Conservation (phyloP, 768 basidiomycete species). For the Lanmaoa rubissima region DNA sequence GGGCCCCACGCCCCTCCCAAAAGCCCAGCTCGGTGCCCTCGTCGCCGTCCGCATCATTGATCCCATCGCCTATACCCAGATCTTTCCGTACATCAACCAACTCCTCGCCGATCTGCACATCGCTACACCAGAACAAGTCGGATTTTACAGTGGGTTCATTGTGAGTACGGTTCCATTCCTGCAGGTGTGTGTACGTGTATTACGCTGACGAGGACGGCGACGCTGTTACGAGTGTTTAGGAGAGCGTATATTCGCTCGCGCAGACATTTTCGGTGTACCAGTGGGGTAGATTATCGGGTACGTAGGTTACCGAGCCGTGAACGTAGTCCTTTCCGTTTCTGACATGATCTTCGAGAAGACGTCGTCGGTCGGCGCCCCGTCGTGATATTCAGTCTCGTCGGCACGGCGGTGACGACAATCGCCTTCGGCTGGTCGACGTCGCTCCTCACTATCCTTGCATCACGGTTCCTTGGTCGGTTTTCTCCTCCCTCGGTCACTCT, state of each 20-base stretch:
- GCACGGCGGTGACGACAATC: slow-evolving; percentile 3
- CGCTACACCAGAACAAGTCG: slow-evolving; percentile 4
- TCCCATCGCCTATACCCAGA: slow-evolving; percentile 2
- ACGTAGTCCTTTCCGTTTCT: background rate
- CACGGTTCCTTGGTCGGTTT: slow-evolving; percentile 4
- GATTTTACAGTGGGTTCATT: slow-evolving; percentile 7
- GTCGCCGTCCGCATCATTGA: background rate
- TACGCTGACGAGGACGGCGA: background rate
- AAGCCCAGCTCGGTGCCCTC: slow-evolving; percentile 1
- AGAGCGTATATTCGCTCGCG: slow-evolving; percentile 2
- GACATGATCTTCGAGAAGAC: background rate
- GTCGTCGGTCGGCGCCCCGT: slow-evolving; percentile 3
- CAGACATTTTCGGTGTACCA: slow-evolving; percentile 7
- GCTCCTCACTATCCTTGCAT: slow-evolving; percentile 2
- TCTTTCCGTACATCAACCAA: slow-evolving; percentile 11
- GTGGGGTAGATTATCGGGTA: slow-evolving; percentile 7
- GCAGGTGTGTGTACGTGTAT: too few relatives aligned
- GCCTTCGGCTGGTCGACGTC: slow-evolving; percentile 13
- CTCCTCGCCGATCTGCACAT: slow-evolving; percentile 1
- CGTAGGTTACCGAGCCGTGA: background rate
- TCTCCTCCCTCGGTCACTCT: background rate
- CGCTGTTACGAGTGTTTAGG: background rate
- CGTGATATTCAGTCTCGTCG: background rate
- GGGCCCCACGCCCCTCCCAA: background rate
- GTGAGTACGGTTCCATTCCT: background rate